These are phyloP conservation scores for Myriosclerotinia duriaeana DNA, from an alignment of 2,329 filamentous ascomycete species.

Conservation along the genomic window DNA sequence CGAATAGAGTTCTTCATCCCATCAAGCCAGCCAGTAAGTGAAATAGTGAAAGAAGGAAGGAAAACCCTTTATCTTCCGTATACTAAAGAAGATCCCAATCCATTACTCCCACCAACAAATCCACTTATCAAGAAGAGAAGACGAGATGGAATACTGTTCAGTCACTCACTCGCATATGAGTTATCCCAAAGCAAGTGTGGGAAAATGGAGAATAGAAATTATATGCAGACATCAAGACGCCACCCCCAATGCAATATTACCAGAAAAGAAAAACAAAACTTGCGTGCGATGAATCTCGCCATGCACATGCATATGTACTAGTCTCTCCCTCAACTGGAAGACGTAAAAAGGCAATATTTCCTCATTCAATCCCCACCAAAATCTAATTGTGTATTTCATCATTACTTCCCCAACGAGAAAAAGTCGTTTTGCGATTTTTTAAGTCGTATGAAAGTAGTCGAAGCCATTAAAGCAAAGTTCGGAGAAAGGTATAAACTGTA, in stretches of 20 bases:
- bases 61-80: slow-evolving; percentile 28
- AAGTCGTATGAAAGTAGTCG: slow-evolving; percentile 23
- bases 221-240: slow-evolving; percentile 40
- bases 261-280: slow-evolving; percentile 35
- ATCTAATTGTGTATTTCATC: slow-evolving; percentile 38
- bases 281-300: slow-evolving; percentile 28
- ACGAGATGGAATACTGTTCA: slow-evolving; percentile 25
- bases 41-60: slow-evolving; percentile 16
- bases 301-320: slow-evolving; percentile 36
- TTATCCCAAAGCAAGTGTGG: slow-evolving; percentile 13
- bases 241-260: slow-evolving; percentile 41
- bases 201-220: slow-evolving; percentile 32
- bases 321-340: slow-evolving; percentile 27
- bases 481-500: slow-evolving; percentile 34
- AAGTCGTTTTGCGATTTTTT: slow-evolving; percentile 29
- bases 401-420: slow-evolving; percentile 35
- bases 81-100: slow-evolving; percentile 27
- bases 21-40: slow-evolving; percentile 14
- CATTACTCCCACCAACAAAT: slow-evolving; percentile 24
- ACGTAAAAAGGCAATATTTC: slow-evolving; percentile 29
- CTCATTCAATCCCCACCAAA: slow-evolving; percentile 34
- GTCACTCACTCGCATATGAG: slow-evolving; percentile 20
- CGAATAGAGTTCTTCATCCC: slow-evolving; percentile 20
- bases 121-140: slow-evolving; percentile 22
- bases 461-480: slow-evolving; percentile 35